Conservation (phyloP, 148 eudicot species). For the Nepenthes mirabilis region DNA sequence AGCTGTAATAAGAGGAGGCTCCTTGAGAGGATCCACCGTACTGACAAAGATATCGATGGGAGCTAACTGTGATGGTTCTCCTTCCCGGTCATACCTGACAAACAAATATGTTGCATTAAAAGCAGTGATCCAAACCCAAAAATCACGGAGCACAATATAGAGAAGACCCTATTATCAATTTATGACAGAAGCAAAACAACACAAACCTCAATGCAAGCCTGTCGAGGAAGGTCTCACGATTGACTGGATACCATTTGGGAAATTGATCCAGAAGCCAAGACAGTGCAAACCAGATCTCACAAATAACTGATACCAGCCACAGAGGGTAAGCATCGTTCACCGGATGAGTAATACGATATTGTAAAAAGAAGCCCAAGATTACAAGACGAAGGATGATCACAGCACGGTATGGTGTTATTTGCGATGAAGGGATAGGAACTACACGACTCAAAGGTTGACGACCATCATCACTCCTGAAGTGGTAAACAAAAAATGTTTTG, state of each 20-base stretch:
- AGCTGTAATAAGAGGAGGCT: slow-evolving; percentile 93
- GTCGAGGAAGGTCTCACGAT: slow-evolving; percentile 92
- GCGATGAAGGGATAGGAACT: slow-evolving; percentile 70
- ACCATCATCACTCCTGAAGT: slow-evolving; percentile 85
- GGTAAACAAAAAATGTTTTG: slow-evolving; percentile 4
- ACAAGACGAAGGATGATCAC: slow-evolving; percentile 83
- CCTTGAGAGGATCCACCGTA: slow-evolving; percentile 97
- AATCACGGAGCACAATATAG: too few relatives aligned
- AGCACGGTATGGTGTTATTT: slow-evolving; percentile 81
- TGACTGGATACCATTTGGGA: slow-evolving; percentile 93
- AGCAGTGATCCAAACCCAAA: neutral
- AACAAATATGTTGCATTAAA: slow-evolving; percentile 1
- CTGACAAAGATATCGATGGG: slow-evolving; percentile 92
- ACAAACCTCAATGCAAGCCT: slow-evolving; percentile 83
- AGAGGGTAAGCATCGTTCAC: slow-evolving; percentile 90
- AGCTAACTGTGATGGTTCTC: slow-evolving; percentile 90
- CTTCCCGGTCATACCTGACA: slow-evolving; percentile 80
- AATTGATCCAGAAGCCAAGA: slow-evolving; percentile 99
- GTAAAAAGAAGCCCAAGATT: slow-evolving; percentile 81
- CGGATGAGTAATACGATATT: slow-evolving; percentile 89
- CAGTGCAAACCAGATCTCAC: slow-evolving; percentile 96
- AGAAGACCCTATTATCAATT: neutral
- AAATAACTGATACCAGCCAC: slow-evolving; percentile 88
- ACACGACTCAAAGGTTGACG: slow-evolving; percentile 93
- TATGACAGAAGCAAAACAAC: neutral